Base-by-base conservation (phyloP, 2,329 filamentous ascomycete genomes). In the Penicillium sp. region DNA sequence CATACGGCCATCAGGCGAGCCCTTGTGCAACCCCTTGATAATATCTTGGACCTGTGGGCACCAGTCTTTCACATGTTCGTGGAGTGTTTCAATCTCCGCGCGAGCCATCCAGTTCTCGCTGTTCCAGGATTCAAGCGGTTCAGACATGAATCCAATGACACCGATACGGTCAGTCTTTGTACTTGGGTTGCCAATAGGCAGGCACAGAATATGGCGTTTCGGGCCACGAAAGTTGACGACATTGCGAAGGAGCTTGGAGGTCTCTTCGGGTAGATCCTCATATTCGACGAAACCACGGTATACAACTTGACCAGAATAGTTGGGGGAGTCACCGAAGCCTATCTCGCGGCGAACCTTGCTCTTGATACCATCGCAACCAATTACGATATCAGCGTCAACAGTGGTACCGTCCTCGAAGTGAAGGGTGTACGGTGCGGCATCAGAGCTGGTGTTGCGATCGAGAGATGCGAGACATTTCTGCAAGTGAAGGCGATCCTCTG, bases 291-390 rank as follows among this genome's bases (percentile, higher is more conserved):
- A 71, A 1, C 70, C 70, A 16, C 70, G 67, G 47, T 72, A 72
- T 1, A 71, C 70, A 42, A 71, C 66, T 56, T 72, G 70, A 10
- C 70, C 70, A 0, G 67, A 69, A 53, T 71, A 72, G 24, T 63
- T 67, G 1, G 67, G 67, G 3, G 57, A 48, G 41, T 70, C 67
- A 26, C 39, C 59, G 26, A 69, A 51, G 4, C 65, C 64, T 43
- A 70, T 59, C 23, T 60, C 52, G 16, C 38, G 50, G 13, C 81
- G 70, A 4, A 79, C 74, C 29, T 71, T 70, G 5, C 76, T 80
- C 62, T 78, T 78, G 57, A 80, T 75, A 2, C 78, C 78, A 56
- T 81, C 78, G 49, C 74, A 75, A 2, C 77, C 76, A 46, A 80
- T 70, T 0, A 78, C 72, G 45, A 71, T 67, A 56, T 74, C 73